Conservation (phyloP, 345 rosid species). For the Microcos paniculata region DNA sequence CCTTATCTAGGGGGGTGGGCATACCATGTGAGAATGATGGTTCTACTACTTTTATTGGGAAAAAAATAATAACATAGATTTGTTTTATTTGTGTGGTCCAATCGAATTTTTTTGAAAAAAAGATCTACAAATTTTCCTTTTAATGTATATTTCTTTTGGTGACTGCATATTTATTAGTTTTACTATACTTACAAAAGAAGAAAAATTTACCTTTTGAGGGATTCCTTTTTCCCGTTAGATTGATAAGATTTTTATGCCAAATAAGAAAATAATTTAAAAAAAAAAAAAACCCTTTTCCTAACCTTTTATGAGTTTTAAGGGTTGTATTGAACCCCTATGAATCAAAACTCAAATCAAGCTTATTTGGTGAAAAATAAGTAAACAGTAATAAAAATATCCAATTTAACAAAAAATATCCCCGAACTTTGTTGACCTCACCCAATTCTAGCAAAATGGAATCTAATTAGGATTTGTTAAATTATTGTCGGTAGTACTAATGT, state of each 20-base stretch:
- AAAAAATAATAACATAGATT: neutral
- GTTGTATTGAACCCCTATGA: neutral
- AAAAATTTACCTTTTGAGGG: neutral
- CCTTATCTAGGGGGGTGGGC: slow-evolving; percentile 18
- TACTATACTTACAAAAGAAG: neutral
- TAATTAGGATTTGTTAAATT: neutral
- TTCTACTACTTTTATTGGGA: neutral
- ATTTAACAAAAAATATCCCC: too few relatives aligned
- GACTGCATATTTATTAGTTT: neutral
- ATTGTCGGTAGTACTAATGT: too few relatives aligned
- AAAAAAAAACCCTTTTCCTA: neutral
- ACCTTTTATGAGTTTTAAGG: neutral
- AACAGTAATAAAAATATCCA: too few relatives aligned
- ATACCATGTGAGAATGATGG: slow-evolving; percentile 23
- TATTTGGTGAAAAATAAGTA: too few relatives aligned
- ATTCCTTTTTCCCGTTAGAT: neutral
- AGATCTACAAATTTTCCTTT: neutral
- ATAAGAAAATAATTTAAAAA: neutral
- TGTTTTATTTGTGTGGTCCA: slow-evolving; percentile 2
- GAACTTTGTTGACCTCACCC: too few relatives aligned
- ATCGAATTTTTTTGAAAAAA: neutral
- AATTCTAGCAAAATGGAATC: too few relatives aligned
- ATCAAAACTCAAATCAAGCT: too few relatives aligned
- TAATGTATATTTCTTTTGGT: too few relatives aligned
- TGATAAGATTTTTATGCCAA: neutral